Evolutionary conservation across 2,329 filamentous ascomycete species (phyloP).

Genomic region (Xylaria digitata): DNA sequence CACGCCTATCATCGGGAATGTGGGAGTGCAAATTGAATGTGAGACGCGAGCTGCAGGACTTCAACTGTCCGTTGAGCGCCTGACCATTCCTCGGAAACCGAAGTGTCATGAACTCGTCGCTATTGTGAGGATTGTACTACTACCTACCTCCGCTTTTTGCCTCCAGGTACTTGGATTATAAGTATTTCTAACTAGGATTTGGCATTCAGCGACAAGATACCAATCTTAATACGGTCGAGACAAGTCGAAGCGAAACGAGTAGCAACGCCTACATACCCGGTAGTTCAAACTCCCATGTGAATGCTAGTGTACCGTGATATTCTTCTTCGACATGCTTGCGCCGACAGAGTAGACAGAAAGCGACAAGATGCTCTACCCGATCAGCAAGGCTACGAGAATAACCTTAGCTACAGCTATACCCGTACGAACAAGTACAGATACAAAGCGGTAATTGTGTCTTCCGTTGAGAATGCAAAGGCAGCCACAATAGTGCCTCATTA

Average conservation of each 20-base stretch:
- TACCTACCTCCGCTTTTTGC: not conserved
- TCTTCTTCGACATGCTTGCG: not conserved
- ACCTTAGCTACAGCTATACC: not conserved
- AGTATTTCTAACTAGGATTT: not conserved
- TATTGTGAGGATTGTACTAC: constrained; percentile 13
- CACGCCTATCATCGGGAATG: constrained; percentile 16
- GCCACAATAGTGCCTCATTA: constrained; percentile 22
- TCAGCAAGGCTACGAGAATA: not conserved
- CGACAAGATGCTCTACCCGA: not conserved
- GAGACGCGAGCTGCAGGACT: constrained; percentile 32
- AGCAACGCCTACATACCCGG: not conserved
- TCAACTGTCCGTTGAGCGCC: constrained; percentile 24
- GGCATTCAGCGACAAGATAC: not conserved
- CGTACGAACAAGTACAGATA: not conserved
- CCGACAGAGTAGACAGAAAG: not conserved
- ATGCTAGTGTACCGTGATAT: not conserved
- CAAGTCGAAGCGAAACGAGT: constrained; percentile 3
- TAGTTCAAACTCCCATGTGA: constrained; percentile 12
- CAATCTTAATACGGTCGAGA: not conserved
- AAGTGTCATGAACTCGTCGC: constrained; percentile 19
- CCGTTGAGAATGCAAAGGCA: constrained; percentile 4
- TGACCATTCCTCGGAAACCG: constrained; percentile 35
- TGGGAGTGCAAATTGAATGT: constrained; percentile 18
- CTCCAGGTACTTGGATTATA: not conserved
- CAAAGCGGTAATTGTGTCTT: not conserved